These are phyloP conservation scores for Sporopachydermia cereana DNA, from an alignment of 1,139 yeast genomes.

Conservation along the genomic window DNA sequence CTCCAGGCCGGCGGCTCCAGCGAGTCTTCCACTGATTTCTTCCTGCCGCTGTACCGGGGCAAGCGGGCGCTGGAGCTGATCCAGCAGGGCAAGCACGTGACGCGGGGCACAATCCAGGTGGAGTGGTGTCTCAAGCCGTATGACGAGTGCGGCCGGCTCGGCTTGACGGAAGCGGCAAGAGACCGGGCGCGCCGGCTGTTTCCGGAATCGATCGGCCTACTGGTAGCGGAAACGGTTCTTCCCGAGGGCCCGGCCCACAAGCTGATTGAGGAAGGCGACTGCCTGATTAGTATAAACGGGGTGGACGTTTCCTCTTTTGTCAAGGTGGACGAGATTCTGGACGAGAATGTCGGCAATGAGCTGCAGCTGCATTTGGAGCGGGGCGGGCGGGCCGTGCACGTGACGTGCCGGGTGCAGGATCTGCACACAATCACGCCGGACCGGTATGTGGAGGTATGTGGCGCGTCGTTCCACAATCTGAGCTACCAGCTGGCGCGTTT, in stretches of 20 bases:
- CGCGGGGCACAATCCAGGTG: conserved; percentile 82
- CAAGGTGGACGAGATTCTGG: conserved; percentile 76
- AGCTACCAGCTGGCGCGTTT: conserved; percentile 84
- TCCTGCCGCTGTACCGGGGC: conserved; percentile 77
- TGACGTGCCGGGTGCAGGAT: conserved; percentile 52
- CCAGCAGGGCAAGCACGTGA: conserved; percentile 44
- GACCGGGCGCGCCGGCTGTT: conserved; percentile 51
- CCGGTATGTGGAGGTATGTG: conserved; percentile 70
- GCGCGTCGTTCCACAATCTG: conserved; percentile 75
- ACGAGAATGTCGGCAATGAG: conserved; percentile 50
- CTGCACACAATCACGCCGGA: conserved; percentile 76
- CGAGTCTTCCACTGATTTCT: conserved; percentile 88
- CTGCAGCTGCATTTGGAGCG: conserved; percentile 59
- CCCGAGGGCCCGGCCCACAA: conserved; percentile 85
- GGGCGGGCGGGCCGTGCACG: conserved; percentile 49
- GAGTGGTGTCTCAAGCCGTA: conserved; percentile 83
- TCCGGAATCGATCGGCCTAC: conserved; percentile 69
- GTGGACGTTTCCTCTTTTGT: conserved; percentile 57
- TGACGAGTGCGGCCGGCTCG: conserved; percentile 84
- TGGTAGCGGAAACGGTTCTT: conserved; percentile 73
- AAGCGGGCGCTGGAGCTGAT: conserved; percentile 69
- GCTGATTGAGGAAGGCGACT: conserved; percentile 74
- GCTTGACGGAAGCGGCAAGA: conserved; percentile 69
- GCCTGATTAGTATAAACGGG: conserved; percentile 62
- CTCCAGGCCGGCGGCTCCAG: conserved; percentile 91